phyloP scores from a whole-genome alignment of 2,329 filamentous ascomycete genomes.

The Ascomycota sp. region DNA sequence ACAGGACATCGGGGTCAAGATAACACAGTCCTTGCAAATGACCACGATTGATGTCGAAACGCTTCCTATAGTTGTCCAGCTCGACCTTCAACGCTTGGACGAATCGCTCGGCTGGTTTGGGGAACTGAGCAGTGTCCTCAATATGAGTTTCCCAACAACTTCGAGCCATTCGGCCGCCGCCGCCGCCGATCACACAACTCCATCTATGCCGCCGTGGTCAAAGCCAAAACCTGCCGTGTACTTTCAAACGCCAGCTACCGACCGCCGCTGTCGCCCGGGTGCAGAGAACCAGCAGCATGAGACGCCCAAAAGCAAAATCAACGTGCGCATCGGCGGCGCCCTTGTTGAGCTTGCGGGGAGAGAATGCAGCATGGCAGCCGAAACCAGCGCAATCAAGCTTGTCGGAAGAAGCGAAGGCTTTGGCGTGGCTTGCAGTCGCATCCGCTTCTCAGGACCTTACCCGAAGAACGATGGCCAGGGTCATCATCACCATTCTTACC shows the following conservation, averaged over 20 bases:
- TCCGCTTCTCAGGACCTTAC: conserved; percentile 56
- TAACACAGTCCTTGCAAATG: conserved; percentile 22
- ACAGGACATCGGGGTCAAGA: conserved; percentile 34
- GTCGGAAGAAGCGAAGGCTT: conserved; percentile 55
- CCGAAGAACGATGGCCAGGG: conserved; percentile 20
- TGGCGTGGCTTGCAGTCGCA: conserved; percentile 52
- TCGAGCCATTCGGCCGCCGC: conserved; percentile 24
- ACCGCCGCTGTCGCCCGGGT: not conserved
- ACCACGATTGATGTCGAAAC: conserved; percentile 48
- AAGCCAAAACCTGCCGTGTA: conserved; percentile 33
- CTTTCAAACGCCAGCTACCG: conserved; percentile 31
- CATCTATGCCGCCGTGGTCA: conserved; percentile 9
- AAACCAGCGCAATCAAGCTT: conserved; percentile 65
- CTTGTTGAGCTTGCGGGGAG: conserved; percentile 58
- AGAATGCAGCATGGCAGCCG: conserved; percentile 51
- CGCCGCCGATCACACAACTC: conserved; percentile 6
- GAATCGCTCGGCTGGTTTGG: conserved; percentile 80
- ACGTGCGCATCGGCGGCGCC: conserved; percentile 57
- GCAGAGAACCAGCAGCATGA: conserved; percentile 19
- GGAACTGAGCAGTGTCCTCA: conserved; percentile 76
- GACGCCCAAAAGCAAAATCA: conserved; percentile 42
- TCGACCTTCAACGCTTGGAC: conserved; percentile 67
- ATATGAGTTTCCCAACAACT: conserved; percentile 72
- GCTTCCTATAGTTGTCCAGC: conserved; percentile 50
- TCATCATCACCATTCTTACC: not conserved